Conservation (phyloP, 2,329 filamentous ascomycete genomes). For the Neurospora sp. region DNA sequence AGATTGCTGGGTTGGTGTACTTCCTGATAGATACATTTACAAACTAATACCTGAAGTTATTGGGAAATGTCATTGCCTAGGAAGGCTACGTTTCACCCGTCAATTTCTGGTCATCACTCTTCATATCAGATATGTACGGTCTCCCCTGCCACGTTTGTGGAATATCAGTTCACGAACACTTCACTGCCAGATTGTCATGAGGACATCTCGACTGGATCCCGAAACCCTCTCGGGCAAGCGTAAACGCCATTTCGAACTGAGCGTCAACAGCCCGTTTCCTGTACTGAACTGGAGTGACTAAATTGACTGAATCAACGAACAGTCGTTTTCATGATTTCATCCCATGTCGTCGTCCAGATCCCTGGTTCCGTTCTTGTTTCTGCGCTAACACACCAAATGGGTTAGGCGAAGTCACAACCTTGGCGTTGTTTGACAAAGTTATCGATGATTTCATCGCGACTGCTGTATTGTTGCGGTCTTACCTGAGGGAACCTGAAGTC, state of each 20-base stretch:
- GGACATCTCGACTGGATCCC: constrained; percentile 74
- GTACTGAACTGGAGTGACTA: constrained; percentile 61
- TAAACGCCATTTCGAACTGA: constrained; percentile 87
- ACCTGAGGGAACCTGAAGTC: neutral
- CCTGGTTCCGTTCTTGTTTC: neutral
- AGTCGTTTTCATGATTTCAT: neutral
- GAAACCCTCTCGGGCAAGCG: constrained; percentile 62
- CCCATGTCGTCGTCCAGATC: neutral
- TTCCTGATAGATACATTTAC: neutral
- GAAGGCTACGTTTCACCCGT: no score
- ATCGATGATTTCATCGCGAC: neutral
- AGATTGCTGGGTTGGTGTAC: neutral
- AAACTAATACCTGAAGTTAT: neutral
- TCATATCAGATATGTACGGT: no score
- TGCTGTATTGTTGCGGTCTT: neutral
- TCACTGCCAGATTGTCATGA: constrained; percentile 67
- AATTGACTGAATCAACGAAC: neutral
- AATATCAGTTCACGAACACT: neutral
- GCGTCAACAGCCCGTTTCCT: constrained; percentile 90
- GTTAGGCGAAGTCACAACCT: neutral
- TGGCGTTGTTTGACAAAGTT: neutral
- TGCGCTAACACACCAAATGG: neutral
- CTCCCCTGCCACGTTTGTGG: no score
- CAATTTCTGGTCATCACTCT: no score
- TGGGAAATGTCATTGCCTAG: neutral